These are phyloP conservation scores for Drosera spatulata DNA, from an alignment of 179 eudicot genomes.

Conservation along the genomic window DNA sequence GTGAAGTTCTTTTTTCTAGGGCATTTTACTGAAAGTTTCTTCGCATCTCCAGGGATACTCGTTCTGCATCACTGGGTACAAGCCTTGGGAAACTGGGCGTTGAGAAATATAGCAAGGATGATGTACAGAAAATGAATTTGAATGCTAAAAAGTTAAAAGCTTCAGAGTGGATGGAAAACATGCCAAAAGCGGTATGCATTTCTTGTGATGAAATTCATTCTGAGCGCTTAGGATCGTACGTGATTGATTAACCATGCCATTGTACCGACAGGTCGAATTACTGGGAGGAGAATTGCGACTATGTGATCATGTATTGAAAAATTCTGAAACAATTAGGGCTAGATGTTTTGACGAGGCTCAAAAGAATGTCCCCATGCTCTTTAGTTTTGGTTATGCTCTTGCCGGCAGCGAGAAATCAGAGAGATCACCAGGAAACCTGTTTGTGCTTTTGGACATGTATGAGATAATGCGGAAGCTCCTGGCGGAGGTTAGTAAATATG, in stretches of 20 bases:
- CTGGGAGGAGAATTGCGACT: constrained; percentile 39
- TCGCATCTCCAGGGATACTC: constrained; percentile 50
- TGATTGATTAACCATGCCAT: no score
- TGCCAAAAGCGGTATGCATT: constrained; percentile 72
- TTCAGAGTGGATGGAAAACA: constrained; percentile 77
- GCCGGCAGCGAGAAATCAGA: constrained; percentile 55
- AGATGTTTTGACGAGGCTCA: constrained; percentile 70
- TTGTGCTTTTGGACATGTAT: constrained; percentile 89
- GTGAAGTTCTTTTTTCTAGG: not conserved
- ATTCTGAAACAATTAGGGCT: constrained; percentile 40
- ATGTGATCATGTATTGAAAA: constrained; percentile 64
- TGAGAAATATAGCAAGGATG: constrained; percentile 69
- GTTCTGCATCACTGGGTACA: constrained; percentile 54
- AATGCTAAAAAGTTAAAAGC: constrained; percentile 72
- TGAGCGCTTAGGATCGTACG: no score
- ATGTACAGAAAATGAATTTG: constrained; percentile 90
- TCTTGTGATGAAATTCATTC: not conserved
- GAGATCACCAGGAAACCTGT: constrained; percentile 80
- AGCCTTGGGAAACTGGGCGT: constrained; percentile 75
- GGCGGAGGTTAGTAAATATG: constrained; percentile 47
- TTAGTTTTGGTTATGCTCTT: constrained; percentile 93
- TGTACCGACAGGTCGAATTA: no score
- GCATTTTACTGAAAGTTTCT: not conserved
- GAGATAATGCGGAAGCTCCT: constrained; percentile 89
- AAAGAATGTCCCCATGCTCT: constrained; percentile 48